Percentiles rank a stretch among this genome's conserved stretches.
Conservation (phyloP, 768 basidiomycete species). For the Suillus spraguei region DNA sequence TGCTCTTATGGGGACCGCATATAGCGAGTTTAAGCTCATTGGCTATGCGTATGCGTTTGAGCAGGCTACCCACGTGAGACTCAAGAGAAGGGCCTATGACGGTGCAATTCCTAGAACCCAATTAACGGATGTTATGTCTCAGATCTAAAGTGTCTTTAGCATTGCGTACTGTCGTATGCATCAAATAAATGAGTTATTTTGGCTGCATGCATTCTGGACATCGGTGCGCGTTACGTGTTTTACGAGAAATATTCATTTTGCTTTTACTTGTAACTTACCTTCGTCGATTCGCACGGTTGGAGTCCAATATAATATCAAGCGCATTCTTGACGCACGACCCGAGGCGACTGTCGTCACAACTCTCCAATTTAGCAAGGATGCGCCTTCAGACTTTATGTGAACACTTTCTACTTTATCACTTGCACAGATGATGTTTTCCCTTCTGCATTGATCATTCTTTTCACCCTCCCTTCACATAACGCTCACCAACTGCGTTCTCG, state of each 20-base stretch:
- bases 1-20: conserved; percentile 59
- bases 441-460: conserved; percentile 24
- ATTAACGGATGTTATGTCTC: conserved; percentile 31
- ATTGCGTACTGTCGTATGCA: background rate
- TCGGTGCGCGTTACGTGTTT: background rate
- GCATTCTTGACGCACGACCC: conserved; percentile 42
- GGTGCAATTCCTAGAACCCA: conserved; percentile 58
- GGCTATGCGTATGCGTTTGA: conserved; percentile 61
- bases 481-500: conserved; percentile 50
- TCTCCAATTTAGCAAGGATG: conserved; percentile 18
- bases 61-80: conserved; percentile 53
- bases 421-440: background rate
- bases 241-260: background rate
- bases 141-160: background rate
- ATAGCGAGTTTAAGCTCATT: conserved; percentile 56
- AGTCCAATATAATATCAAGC: conserved; percentile 31
- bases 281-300: conserved; percentile 43
- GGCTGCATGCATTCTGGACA: background rate
- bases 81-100: conserved; percentile 45
- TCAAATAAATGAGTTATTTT: background rate
- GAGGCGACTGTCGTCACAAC: conserved; percentile 20
- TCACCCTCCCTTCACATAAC: conserved; percentile 20
- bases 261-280: background rate
- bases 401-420: background rate
- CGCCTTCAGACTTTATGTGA: background rate